Conservation (phyloP, 2,329 filamentous ascomycete genomes). For the Mycogone perniciosa region DNA sequence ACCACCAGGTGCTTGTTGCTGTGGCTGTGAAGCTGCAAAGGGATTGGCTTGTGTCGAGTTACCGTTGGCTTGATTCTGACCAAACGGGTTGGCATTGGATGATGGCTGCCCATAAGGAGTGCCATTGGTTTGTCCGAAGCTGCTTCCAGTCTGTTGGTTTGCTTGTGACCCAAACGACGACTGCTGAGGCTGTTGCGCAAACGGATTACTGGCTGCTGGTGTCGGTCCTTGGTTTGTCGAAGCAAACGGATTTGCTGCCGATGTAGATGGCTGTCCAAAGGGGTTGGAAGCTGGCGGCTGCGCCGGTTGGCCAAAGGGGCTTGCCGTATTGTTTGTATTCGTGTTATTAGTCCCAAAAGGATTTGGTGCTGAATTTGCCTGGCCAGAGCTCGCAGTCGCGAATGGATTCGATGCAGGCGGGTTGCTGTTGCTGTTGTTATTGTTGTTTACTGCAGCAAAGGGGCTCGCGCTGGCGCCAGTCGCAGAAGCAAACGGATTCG, state of each 20-base stretch:
- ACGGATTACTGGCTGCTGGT: conserved; percentile 21
- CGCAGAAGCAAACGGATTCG: conserved; percentile 31
- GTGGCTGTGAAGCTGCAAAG: conserved; percentile 17
- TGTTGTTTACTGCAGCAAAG: conserved; percentile 21
- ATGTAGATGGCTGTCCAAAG: conserved; percentile 22
- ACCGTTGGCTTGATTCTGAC: conserved; percentile 19
- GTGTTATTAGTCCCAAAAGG: conserved; percentile 11
- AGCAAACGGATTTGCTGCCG: conserved; percentile 25
- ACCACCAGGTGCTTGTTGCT: conserved; percentile 5
- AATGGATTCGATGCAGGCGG: conserved; percentile 24
- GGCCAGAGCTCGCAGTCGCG: conserved; percentile 16
- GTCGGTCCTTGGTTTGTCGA: conserved; percentile 14
- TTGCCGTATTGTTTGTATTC: conserved; percentile 12
- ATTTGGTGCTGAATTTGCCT: conserved; percentile 9
- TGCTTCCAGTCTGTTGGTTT: conserved; percentile 5
- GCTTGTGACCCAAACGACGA: conserved; percentile 8
- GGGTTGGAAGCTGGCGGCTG: conserved; percentile 15
- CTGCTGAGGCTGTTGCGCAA: conserved; percentile 19
- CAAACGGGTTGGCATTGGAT: conserved; percentile 20
- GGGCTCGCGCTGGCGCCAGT: conserved; percentile 17
- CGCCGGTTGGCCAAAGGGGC: conserved; percentile 19
- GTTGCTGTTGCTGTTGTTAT: conserved; percentile 14
- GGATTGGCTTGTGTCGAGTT: conserved; percentile 18
- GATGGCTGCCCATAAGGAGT: conserved; percentile 20
- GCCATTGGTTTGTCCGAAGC: conserved; percentile 12